Evolutionary conservation across 192 early-diverging fungal species (phyloP).

Genomic region (Spizellomyces punctatus): DNA sequence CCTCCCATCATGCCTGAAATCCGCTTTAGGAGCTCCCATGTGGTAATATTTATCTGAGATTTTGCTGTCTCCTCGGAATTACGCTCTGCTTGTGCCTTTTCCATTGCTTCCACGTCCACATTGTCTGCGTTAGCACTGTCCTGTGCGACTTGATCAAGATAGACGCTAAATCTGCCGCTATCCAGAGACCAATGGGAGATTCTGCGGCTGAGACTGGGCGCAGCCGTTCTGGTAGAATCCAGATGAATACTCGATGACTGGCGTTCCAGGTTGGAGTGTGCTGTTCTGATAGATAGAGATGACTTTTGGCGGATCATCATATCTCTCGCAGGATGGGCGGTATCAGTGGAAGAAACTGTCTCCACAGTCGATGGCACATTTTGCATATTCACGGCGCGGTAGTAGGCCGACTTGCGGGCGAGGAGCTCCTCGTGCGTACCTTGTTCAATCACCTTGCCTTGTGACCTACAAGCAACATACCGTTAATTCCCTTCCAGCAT

Average conservation of each 20-base stretch:
- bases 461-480: too few species aligned
- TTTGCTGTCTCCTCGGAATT: not conserved
- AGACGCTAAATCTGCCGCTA: too few species aligned
- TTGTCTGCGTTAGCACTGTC: not conserved
- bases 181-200: too few species aligned
- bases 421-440: conserved; percentile 69
- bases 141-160: too few species aligned
- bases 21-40: not conserved
- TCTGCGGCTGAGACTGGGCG: too few species aligned
- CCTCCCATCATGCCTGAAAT: conserved; percentile 3
- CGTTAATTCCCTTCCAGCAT: too few species aligned
- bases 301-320: too few species aligned
- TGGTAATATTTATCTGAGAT: not conserved
- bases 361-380: not conserved
- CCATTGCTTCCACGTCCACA: not conserved
- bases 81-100: not conserved
- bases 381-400: conserved; percentile 25
- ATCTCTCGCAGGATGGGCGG: too few species aligned
- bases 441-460: conserved; percentile 31
- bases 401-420: conserved; percentile 39
- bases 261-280: too few species aligned
- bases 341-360: not conserved
- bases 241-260: too few species aligned
- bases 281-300: too few species aligned
- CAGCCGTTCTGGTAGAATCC: too few species aligned